Conservation (phyloP, 257 asterid genomes). For the Fraxinus cuspidata region DNA sequence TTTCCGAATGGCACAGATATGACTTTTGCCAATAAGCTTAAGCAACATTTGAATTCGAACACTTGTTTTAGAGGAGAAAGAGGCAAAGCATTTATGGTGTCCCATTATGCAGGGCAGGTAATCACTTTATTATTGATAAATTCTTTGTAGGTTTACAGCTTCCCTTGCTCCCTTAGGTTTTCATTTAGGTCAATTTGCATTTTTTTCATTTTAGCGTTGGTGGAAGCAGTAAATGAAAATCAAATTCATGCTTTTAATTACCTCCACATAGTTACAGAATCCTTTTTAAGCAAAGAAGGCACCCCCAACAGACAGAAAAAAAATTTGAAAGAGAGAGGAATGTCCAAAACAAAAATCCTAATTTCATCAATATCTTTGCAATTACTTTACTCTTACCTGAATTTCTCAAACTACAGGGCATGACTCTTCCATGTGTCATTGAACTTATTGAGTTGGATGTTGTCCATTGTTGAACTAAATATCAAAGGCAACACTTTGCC, state of each 20-base stretch:
- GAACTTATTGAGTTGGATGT: slow-evolving; percentile 2
- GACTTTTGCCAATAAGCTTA: slow-evolving; percentile 93
- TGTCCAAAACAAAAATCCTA: neutral
- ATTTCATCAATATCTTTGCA: slow-evolving; percentile 3
- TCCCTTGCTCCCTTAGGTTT: neutral
- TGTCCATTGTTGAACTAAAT: slow-evolving; percentile 1
- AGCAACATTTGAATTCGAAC: slow-evolving; percentile 78
- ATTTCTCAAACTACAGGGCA: neutral
- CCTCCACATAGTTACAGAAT: neutral
- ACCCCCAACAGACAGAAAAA: slow-evolving; percentile 1
- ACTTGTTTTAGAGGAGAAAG: slow-evolving; percentile 88
- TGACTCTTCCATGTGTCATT: slow-evolving; percentile 1
- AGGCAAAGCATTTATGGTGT: slow-evolving; percentile 76
- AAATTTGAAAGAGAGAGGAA: neutral
- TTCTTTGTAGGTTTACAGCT: slow-evolving; percentile 18
- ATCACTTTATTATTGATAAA: slow-evolving; percentile 16
- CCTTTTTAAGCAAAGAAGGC: neutral
- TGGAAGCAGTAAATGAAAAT: neutral
- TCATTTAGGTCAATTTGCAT: neutral
- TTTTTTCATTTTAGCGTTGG: neutral
- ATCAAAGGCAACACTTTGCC: neutral
- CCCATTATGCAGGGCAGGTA: slow-evolving; percentile 99
- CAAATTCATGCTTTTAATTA: neutral
- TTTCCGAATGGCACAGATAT: slow-evolving; percentile 97
- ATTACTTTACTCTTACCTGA: neutral